These are phyloP conservation scores for Lactarius pseudohatsudake DNA, from an alignment of 768 basidiomycete genomes.

Conservation along the genomic window DNA sequence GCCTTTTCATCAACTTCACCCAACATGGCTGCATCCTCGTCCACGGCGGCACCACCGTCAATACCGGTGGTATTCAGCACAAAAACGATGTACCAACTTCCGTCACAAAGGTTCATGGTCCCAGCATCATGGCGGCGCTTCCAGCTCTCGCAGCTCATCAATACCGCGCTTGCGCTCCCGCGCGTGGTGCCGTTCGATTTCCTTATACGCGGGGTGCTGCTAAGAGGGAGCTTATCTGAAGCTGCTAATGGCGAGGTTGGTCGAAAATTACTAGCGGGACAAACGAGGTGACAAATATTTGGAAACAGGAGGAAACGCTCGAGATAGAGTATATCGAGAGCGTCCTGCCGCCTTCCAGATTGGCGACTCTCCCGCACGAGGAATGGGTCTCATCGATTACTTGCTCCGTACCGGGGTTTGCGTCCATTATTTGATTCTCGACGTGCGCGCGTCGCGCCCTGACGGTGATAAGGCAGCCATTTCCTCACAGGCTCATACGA, in stretches of 20 bases:
- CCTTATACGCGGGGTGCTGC: slow-evolving; percentile 76
- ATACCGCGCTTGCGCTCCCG: slow-evolving; percentile 79
- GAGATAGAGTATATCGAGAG: slow-evolving; percentile 30
- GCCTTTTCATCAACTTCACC: not conserved
- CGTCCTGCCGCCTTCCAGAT: slow-evolving; percentile 32
- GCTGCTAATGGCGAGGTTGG: slow-evolving; percentile 79
- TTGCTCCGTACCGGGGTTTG: slow-evolving; percentile 55
- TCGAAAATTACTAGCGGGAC: not conserved
- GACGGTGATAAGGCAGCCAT: slow-evolving; percentile 43
- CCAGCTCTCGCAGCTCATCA: slow-evolving; percentile 95
- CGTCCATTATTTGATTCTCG: slow-evolving; percentile 14
- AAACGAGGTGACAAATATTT: not conserved
- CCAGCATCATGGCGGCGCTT: slow-evolving; percentile 90
- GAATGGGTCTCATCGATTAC: slow-evolving; percentile 92
- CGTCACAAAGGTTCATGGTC: slow-evolving; percentile 88
- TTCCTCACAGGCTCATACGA: slow-evolving; percentile 84
- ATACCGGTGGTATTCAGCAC: slow-evolving; percentile 74
- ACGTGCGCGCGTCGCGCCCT: slow-evolving; percentile 9
- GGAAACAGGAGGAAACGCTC: slow-evolving; percentile 70
- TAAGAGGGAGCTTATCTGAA: slow-evolving; percentile 67
- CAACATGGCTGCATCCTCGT: slow-evolving; percentile 16
- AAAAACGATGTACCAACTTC: slow-evolving; percentile 69
- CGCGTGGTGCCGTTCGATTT: slow-evolving; percentile 92
- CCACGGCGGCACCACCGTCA: slow-evolving; percentile 32
- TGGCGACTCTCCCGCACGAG: slow-evolving; percentile 78